Evolutionary conservation across 73 alveolate species (phyloP).

Genomic region (Paramecium biaurelia): DNA sequence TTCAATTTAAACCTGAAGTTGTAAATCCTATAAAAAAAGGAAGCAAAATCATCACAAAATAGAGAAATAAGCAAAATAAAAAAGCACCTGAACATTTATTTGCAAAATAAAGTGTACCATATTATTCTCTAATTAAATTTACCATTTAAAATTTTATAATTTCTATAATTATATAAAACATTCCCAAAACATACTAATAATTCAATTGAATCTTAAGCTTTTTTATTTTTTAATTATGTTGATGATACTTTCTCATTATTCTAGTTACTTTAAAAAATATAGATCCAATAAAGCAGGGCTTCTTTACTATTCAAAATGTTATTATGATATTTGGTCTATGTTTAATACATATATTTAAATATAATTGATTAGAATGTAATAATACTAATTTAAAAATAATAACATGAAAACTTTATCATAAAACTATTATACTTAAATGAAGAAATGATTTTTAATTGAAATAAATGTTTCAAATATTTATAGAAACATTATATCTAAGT

Average conservation of each 20-base stretch:
- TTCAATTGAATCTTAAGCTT: background rate
- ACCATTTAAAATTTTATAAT: constrained; percentile 20
- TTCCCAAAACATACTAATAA: background rate
- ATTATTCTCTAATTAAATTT: constrained; percentile 5
- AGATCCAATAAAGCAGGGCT: too few species aligned
- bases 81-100: constrained; percentile 48
- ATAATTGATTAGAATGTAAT: too few species aligned
- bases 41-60: background rate
- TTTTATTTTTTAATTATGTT: background rate
- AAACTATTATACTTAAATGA: too few species aligned
- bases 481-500: too few species aligned
- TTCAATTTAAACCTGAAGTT: background rate
- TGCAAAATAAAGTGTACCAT: constrained; percentile 8
- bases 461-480: too few species aligned
- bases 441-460: too few species aligned
- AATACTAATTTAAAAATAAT: too few species aligned
- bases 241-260: background rate
- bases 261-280: too few species aligned
- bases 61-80: background rate
- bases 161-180: background rate
- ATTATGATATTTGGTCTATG: too few species aligned
- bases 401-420: too few species aligned
- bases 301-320: too few species aligned
- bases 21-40: constrained; percentile 48
- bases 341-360: too few species aligned